These are phyloP conservation scores for Metrosideros polymorpha DNA, from an alignment of 441 rosid species.

Conservation along the genomic window DNA sequence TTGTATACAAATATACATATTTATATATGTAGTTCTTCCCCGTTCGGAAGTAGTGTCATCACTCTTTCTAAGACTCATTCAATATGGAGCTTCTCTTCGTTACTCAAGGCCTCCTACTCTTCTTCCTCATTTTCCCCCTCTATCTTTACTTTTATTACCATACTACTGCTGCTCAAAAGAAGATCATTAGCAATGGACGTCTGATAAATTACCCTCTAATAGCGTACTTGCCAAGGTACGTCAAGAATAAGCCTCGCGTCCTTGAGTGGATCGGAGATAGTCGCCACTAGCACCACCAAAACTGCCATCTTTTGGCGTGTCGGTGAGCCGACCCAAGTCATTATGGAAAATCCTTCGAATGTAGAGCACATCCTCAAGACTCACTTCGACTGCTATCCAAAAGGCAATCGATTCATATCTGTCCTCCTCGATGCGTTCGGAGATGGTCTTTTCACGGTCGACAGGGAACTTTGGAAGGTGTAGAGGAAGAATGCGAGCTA, in stretches of 20 bases:
- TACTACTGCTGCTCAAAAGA: not conserved
- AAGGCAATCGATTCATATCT: not conserved
- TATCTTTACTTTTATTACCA: too few relatives aligned
- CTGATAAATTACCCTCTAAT: not conserved
- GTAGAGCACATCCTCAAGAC: conserved; percentile 2
- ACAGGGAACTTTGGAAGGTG: not conserved
- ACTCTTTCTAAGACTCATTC: too few relatives aligned
- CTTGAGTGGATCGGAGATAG: not conserved
- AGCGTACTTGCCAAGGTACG: not conserved
- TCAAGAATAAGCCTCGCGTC: not conserved
- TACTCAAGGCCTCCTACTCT: too few relatives aligned
- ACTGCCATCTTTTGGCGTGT: not conserved
- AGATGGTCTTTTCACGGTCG: not conserved
- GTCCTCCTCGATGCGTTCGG: not conserved
- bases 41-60: too few relatives aligned
- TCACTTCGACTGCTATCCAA: not conserved
- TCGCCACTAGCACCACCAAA: not conserved
- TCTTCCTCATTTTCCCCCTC: too few relatives aligned
- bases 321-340: not conserved
- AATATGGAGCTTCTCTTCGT: too few relatives aligned
- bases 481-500: not conserved
- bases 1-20: too few relatives aligned
- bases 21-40: too few relatives aligned
- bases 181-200: not conserved
- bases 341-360: not conserved